Evolutionary conservation across 140 eudicot genomes (phyloP), one percentile per base, ranked within the genome.

Genomic region (Stevia rebaudiana): DNA sequence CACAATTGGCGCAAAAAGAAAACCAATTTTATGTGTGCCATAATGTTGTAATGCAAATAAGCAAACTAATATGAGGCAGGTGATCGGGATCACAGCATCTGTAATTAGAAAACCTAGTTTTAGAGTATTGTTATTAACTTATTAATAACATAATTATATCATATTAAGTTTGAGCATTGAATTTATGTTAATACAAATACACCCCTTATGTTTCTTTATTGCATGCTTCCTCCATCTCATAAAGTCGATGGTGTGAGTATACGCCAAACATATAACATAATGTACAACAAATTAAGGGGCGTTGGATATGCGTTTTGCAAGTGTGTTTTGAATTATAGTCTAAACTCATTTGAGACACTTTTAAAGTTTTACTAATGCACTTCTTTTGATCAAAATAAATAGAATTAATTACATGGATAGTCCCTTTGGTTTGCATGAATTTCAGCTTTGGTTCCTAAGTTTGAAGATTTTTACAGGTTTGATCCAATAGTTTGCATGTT

Each of bases 41-140:
- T 84, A 90, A 77, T 90, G 97, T 72, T 90, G 97, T 35, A 90
- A 75, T 17, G 97, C 94, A 79, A 90, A 90, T 17, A 90, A 72
- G 83, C 94, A 86, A 61, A 90, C 86, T 23, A 90, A 76, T 41
- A 90, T 84, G 80, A 87, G 78, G 73, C 97, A 90, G 44, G 97
- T 82, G 22, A 90, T 84, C 25, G 97, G 97, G 59, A 90, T 70
- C 75, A 84, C 88, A 33, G 90, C 94, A 82, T 90, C 97, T 86
- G 97, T 73, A 78, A 54, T 61, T 15, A n/a, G 7, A 51, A 10
- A 28, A 54, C 2, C 1, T 18, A 49, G 21, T 25, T 25, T 50
- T 17, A 55, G 43, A 73, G 43, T 65, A 65, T 55, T 65, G 37
- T 43, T 22, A 11, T 19, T 5, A 41, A 41, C 24, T n/a, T n/a